These are phyloP conservation scores for Orbilia blumenaviensis DNA, from an alignment of 2,329 filamentous ascomycete species.

Conservation along the genomic window DNA sequence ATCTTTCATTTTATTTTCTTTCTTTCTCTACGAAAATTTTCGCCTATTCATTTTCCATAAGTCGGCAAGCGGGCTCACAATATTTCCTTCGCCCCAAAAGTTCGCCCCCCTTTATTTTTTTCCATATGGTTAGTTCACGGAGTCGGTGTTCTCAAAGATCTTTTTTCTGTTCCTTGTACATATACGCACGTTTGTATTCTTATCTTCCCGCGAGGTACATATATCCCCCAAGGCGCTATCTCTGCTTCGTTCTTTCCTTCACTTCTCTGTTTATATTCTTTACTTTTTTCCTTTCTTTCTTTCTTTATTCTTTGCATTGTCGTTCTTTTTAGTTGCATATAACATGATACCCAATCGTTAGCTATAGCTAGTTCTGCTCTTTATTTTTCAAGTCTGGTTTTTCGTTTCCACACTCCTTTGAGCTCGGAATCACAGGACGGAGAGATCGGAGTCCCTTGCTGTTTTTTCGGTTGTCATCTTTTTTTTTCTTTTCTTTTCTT, in stretches of 20 bases:
- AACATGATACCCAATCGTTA: conserved; percentile 8
- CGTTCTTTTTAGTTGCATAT: not conserved
- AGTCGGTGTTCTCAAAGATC: conserved; percentile 6
- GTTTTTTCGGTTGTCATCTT: not conserved
- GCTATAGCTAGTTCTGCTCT: not conserved
- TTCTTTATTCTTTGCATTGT: not conserved
- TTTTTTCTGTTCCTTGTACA: not conserved
- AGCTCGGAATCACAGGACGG: conserved; percentile 1
- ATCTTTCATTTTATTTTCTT: not conserved
- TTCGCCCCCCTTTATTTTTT: not conserved
- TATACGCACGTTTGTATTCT: not conserved
- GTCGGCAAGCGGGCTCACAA: too few relatives aligned
- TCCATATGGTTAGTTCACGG: not conserved
- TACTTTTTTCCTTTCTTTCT: not conserved
- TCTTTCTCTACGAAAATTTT: not conserved
- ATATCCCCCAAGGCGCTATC: not conserved
- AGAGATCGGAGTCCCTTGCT: too few relatives aligned
- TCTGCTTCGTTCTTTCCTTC: not conserved
- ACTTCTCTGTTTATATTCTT: conserved; percentile 5
- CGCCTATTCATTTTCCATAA: too few relatives aligned
- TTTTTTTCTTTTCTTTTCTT: not conserved
- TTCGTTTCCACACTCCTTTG: conserved; percentile 12
- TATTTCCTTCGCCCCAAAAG: not conserved
- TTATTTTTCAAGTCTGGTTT: not conserved
- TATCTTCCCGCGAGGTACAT: not conserved